Percentiles rank a stretch among this genome's conserved stretches.
phyloP scores from a whole-genome alignment of 768 basidiomycete species.

The Suillus luteus region DNA sequence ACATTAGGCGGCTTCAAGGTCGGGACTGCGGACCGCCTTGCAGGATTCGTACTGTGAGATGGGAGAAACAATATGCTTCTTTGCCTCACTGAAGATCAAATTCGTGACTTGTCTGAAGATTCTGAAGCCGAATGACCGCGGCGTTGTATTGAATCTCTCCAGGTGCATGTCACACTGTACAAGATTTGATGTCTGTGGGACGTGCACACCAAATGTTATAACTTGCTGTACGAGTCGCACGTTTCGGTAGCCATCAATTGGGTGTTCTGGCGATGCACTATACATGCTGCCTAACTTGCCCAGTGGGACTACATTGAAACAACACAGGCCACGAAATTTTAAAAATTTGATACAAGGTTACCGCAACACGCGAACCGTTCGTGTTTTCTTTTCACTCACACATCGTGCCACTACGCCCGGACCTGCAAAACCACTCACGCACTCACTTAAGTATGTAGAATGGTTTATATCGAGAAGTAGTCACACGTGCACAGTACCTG shows the following conservation, averaged over 20 bases:
- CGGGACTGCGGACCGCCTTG: conserved; percentile 69
- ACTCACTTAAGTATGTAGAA: background rate
- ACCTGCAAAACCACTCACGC: background rate
- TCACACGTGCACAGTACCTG: background rate
- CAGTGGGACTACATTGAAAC: too few species aligned
- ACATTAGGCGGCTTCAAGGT: conserved; percentile 49
- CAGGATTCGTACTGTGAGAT: conserved; percentile 54
- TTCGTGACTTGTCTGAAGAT: conserved; percentile 59
- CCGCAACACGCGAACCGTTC: too few species aligned
- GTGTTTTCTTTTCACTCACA: background rate
- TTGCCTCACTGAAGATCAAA: conserved; percentile 88
- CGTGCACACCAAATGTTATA: too few species aligned
- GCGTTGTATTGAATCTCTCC: conserved; percentile 49
- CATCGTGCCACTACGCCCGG: background rate
- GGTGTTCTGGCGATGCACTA: too few species aligned
- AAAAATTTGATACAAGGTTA: background rate
- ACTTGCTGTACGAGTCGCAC: too few species aligned
- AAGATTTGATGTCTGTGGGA: too few species aligned
- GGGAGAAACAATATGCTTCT: conserved; percentile 42
- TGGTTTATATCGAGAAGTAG: background rate
- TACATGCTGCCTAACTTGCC: too few species aligned
- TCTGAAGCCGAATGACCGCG: conserved; percentile 40
- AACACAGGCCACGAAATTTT: background rate
- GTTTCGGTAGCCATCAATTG: too few species aligned
- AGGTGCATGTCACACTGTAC: conserved; percentile 66